Conservation (phyloP, 441 rosid genomes). For the Erodium texanum region DNA sequence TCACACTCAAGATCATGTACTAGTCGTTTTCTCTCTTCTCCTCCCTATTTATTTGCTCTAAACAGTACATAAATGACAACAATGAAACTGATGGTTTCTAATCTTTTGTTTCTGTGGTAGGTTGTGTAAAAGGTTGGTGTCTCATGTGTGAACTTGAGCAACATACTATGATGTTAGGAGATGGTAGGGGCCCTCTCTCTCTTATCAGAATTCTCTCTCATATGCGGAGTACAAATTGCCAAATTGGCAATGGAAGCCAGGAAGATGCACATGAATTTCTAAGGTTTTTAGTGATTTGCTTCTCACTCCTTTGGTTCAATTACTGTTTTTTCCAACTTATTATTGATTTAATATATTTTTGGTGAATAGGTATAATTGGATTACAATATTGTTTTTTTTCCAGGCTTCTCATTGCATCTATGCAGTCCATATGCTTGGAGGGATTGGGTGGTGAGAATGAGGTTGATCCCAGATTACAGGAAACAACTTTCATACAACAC, state of each 20-base stretch:
- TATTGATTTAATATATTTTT: not conserved
- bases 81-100: not conserved
- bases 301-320: constrained; percentile 6
- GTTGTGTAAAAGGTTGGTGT: constrained; percentile 67
- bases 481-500: constrained; percentile 77
- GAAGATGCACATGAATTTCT: constrained; percentile 91
- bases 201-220: constrained; percentile 58
- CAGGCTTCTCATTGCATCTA: constrained; percentile 69
- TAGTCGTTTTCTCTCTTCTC: constrained; percentile 15
- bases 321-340: no score
- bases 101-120: constrained; percentile 25
- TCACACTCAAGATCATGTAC: constrained; percentile 76
- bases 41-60: not conserved
- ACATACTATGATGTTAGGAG: constrained; percentile 59
- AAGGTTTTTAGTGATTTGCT: constrained; percentile 34
- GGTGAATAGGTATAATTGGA: no score
- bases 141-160: constrained; percentile 87
- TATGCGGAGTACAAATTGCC: constrained; percentile 53
- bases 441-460: constrained; percentile 66
- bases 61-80: not conserved
- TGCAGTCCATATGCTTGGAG: constrained; percentile 84
- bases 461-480: constrained; percentile 61
- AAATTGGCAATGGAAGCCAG: constrained; percentile 78
- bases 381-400: constrained; percentile 4
- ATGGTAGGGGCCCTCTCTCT: constrained; percentile 58